Conservation (phyloP, 805 yeast genomes). For the Trichomonascus vanleenenianus region DNA sequence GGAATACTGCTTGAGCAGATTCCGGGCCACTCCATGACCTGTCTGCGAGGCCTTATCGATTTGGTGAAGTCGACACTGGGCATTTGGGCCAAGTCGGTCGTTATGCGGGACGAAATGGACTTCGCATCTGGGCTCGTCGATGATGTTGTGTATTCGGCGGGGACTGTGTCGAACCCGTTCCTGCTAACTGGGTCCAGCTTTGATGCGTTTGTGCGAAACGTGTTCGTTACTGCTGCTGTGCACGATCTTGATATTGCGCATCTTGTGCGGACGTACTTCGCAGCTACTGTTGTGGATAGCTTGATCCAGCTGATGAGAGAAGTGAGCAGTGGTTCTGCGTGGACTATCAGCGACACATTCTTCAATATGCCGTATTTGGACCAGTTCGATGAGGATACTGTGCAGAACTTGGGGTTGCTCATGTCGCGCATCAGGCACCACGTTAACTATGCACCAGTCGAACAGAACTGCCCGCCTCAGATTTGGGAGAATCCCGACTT, state of each 20-base stretch:
- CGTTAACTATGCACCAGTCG: too few relatives aligned
- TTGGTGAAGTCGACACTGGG: conserved; percentile 11
- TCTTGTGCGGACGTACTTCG: conserved; percentile 5
- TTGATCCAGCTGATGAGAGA: conserved; percentile 7
- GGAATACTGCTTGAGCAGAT: conserved; percentile 48
- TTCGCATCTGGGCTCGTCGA: background rate
- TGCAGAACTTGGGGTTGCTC: conserved; percentile 7
- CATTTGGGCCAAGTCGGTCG: background rate
- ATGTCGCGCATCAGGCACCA: background rate
- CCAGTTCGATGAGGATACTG: conserved; percentile 8
- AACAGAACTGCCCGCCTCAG: too few relatives aligned
- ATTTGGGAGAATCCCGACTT: conserved; percentile 19
- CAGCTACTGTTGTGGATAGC: conserved; percentile 4
- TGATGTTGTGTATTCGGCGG: too few relatives aligned
- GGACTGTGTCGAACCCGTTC: background rate
- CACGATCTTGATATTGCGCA: conserved; percentile 3
- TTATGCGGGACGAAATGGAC: background rate
- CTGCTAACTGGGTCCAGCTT: conserved; percentile 1
- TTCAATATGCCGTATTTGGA: conserved; percentile 28
- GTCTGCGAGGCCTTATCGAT: conserved; percentile 45
- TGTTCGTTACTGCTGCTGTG: conserved; percentile 8
- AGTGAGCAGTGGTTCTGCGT: conserved; percentile 6
- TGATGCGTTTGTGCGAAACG: conserved; percentile 8
- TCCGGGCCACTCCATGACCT: conserved; percentile 52
- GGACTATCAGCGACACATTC: conserved; percentile 11